Base-by-base conservation (phyloP, 2,329 filamentous ascomycete species). In the Piedraia hortae region DNA sequence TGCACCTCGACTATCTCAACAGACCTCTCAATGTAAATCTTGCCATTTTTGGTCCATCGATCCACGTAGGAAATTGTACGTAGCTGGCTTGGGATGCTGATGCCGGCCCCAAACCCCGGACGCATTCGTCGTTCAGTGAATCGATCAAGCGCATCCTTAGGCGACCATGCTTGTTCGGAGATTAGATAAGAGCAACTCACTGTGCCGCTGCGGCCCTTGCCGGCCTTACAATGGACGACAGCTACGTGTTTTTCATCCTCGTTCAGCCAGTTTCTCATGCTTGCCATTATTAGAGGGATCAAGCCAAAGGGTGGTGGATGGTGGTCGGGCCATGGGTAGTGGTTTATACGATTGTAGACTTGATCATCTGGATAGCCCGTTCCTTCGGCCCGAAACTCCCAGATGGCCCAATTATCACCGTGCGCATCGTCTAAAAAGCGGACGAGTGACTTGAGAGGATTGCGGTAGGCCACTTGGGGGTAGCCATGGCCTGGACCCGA, bases 271-370 rank as follows among this genome's bases (percentile, higher is more conserved):
- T 82, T 74, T 28, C 73, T 60, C 80, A 97, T 93, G 36, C 72
- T 74, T 1, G 67, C 78, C 59, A 91, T 66, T 29, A 91, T 80
- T 46, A 75, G 56, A 0, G 82, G 82, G 16, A 97, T 67, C 10
- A 93, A 54, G 11, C 65, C 59, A 37, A 97, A 97, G 0, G 85
- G 85, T 23, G 85, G 85, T 3, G 85, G 85, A 42, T 97, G 85
- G 41, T 97, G 85, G 42, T 97, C 85, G 0, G 85, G 85, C 65
- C 75, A 97, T 1, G 85, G 85, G 38, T 80, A 93, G 47, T 97
- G 85, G 31, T 70, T 62, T 31, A 93, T 68, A 3, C 80, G 60
- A 15, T 63, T 59, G 42, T 90, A 77, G 1, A 97, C 82, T 26
- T 80, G 73, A 10, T 66, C 61, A 39, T 97, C 85, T 0, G 78